Evolutionary conservation across 2,329 filamentous ascomycete species (phyloP).

Genomic region (Botrytis sinoallii): DNA sequence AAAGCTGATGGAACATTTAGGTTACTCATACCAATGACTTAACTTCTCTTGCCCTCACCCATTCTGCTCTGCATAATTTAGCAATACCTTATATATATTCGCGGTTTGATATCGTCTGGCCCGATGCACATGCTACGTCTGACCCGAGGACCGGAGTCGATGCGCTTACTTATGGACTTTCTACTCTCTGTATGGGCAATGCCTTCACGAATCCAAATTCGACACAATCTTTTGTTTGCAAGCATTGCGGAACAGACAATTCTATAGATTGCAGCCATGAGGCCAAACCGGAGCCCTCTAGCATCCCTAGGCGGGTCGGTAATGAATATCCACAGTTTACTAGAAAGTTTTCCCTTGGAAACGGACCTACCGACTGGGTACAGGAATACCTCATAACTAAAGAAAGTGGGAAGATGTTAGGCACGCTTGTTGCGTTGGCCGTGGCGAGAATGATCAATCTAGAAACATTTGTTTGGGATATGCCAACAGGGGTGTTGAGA

Average conservation of each 20-base stretch:
- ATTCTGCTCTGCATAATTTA: slow-evolving; percentile 72
- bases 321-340: slow-evolving; percentile 78
- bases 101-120: slow-evolving; percentile 86
- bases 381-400: slow-evolving; percentile 79
- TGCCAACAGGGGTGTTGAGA: slow-evolving; percentile 78
- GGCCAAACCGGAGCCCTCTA: slow-evolving; percentile 21
- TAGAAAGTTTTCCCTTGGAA: slow-evolving; percentile 80
- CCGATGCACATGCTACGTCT: slow-evolving; percentile 62
- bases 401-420: slow-evolving; percentile 85
- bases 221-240: slow-evolving; percentile 33
- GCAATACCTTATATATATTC: slow-evolving; percentile 79
- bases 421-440: slow-evolving; percentile 73
- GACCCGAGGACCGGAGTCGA: slow-evolving; percentile 72
- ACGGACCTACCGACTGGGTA: slow-evolving; percentile 75
- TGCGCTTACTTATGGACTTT: slow-evolving; percentile 76
- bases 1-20: slow-evolving; percentile 42
- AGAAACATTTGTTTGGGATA: slow-evolving; percentile 83
- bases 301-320: slow-evolving; percentile 49
- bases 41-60: slow-evolving; percentile 72
- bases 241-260: slow-evolving; percentile 36
- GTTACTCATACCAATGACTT: slow-evolving; percentile 80
- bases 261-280: slow-evolving; percentile 31
- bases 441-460: slow-evolving; percentile 79
- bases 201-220: slow-evolving; percentile 44
- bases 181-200: slow-evolving; percentile 74